phyloP scores from a whole-genome alignment of 2,329 filamentous ascomycete species.

The Paecilomyces sp. region DNA sequence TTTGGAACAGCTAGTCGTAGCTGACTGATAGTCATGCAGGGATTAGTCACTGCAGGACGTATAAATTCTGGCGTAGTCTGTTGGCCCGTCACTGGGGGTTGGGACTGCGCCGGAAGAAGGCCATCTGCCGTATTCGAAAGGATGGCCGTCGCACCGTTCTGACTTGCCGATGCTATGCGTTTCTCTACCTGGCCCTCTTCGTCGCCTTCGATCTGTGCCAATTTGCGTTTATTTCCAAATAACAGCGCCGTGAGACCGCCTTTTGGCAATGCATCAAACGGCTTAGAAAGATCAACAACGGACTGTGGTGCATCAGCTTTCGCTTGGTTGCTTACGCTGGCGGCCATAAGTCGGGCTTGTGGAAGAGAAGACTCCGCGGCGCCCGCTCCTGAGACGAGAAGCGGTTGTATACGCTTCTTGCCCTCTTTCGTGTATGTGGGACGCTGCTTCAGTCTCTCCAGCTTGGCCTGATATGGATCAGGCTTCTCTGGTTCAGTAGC shows the following conservation, averaged over 20 bases:
- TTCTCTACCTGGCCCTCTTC: constrained; percentile 60
- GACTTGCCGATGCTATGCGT: constrained; percentile 50
- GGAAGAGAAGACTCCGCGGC: constrained; percentile 82
- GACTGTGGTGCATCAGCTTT: constrained; percentile 71
- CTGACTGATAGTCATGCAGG: constrained; percentile 73
- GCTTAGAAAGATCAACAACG: constrained; percentile 83
- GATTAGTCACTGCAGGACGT: constrained; percentile 78
- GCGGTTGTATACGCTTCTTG: constrained; percentile 87
- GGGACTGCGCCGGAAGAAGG: constrained; percentile 64
- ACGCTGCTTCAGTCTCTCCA: constrained; percentile 73
- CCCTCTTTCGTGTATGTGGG: constrained; percentile 95
- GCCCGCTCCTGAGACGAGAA: constrained; percentile 84
- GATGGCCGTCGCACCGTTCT: constrained; percentile 65
- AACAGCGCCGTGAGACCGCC: constrained; percentile 81
- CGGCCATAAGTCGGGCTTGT: constrained; percentile 78
- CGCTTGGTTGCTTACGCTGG: constrained; percentile 50
- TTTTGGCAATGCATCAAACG: constrained; percentile 85
- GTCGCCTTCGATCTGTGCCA: constrained; percentile 64
- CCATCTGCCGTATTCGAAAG: constrained; percentile 71
- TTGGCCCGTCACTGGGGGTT: constrained; percentile 53
- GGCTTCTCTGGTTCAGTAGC: constrained; percentile 25
- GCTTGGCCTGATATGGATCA: constrained; percentile 52
- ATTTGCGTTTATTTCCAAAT: constrained; percentile 88
- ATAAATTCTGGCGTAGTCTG: constrained; percentile 74
- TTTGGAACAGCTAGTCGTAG: constrained; percentile 81